Conservation (phyloP, 768 basidiomycete genomes). For the Crepidotus variabilis region DNA sequence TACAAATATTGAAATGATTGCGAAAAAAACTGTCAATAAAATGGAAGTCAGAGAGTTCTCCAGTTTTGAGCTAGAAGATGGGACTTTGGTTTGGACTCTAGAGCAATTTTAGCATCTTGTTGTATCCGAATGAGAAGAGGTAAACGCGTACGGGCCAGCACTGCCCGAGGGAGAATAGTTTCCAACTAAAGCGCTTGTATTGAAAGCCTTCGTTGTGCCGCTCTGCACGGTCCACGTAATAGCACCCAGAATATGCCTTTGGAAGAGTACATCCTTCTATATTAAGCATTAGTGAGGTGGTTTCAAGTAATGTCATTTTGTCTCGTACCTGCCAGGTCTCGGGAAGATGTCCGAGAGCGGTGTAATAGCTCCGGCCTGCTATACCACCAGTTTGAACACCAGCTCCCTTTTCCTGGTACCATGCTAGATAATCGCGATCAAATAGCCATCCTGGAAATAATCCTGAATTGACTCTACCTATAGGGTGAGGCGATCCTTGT, state of each 20-base stretch:
- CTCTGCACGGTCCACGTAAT: conserved; percentile 70
- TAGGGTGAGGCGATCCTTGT: conserved; percentile 75
- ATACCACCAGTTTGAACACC: conserved; percentile 47
- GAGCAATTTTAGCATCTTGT: too few species aligned
- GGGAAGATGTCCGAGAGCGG: conserved; percentile 73
- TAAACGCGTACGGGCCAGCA: background rate
- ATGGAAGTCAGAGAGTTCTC: too few species aligned
- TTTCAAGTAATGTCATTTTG: background rate
- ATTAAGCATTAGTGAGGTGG: conserved; percentile 1
- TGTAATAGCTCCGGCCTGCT: conserved; percentile 82
- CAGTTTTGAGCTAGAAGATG: too few species aligned
- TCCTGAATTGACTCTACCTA: conserved; percentile 37
- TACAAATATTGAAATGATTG: too few species aligned
- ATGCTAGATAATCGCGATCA: conserved; percentile 43
- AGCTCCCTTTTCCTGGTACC: conserved; percentile 77
- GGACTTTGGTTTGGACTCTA: too few species aligned
- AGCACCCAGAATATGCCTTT: conserved; percentile 71
- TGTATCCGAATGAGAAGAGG: too few species aligned
- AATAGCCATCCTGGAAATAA: background rate
- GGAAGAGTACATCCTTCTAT: conserved; percentile 59
- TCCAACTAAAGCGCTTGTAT: conserved; percentile 59
- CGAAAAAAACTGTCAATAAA: too few species aligned
- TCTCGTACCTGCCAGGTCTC: conserved; percentile 69
- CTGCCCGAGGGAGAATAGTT: conserved; percentile 14
- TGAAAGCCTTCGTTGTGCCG: conserved; percentile 68